phyloP scores from a whole-genome alignment of 176 grass and related monocot genomes.

The Canna indica region DNA sequence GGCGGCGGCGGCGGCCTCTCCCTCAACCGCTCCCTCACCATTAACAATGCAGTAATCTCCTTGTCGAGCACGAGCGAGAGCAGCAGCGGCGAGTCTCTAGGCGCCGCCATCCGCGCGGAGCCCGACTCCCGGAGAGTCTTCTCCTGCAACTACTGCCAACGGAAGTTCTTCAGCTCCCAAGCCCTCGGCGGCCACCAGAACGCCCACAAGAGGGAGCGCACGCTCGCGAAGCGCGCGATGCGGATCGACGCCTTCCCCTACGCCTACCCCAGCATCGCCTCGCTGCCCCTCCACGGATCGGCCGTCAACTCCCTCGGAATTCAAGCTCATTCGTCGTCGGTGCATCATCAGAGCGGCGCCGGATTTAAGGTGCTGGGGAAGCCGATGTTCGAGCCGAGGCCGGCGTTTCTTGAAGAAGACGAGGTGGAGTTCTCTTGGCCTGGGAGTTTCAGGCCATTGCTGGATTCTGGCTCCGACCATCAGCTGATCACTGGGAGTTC shows the following conservation, averaged over 20 bases:
- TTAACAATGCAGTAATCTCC: background rate
- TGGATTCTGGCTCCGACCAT: background rate
- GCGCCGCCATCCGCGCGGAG: background rate
- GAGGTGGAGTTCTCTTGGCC: slow-evolving; percentile 48
- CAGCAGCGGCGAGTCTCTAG: background rate
- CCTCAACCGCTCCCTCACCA: slow-evolving; percentile 3
- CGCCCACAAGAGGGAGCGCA: slow-evolving; percentile 96
- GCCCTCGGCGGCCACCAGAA: slow-evolving; percentile 96
- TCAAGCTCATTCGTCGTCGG: slow-evolving; percentile 48
- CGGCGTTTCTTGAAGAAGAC: slow-evolving; percentile 36
- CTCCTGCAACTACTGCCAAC: slow-evolving; percentile 82
- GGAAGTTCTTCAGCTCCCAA: slow-evolving; percentile 79
- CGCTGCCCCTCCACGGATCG: slow-evolving; percentile 56
- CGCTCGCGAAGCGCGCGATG: slow-evolving; percentile 28
- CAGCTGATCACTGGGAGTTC: background rate
- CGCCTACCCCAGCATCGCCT: slow-evolving; percentile 42
- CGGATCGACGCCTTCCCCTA: slow-evolving; percentile 32
- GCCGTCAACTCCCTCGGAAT: slow-evolving; percentile 45
- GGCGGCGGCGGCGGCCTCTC: background rate
- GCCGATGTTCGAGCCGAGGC: slow-evolving; percentile 43
- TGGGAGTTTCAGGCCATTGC: slow-evolving; percentile 36
- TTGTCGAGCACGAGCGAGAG: slow-evolving; percentile 8
- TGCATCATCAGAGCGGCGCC: slow-evolving; percentile 8
- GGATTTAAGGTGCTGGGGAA: slow-evolving; percentile 21
- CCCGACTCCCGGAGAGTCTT: slow-evolving; percentile 19